phyloP scores from a whole-genome alignment of 805 yeast genomes.

The Ogataea zsoltii region DNA sequence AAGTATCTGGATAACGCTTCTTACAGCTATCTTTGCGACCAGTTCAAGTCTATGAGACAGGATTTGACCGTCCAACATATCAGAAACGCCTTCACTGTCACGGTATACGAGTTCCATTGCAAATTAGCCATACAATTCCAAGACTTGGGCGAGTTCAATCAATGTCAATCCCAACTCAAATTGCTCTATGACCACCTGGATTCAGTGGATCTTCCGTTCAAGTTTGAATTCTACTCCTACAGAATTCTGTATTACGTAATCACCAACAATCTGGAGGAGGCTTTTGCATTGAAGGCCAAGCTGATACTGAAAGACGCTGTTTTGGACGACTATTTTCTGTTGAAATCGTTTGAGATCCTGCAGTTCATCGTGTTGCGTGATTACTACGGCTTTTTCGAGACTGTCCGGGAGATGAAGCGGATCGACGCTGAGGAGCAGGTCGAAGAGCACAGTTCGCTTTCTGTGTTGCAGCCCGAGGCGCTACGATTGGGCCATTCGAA shows the following conservation, averaged over 20 bases:
- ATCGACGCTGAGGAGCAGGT: conserved; percentile 34
- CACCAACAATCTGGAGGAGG: conserved; percentile 64
- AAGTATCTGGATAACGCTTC: conserved; percentile 53
- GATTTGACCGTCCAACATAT: conserved; percentile 92
- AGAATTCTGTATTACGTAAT: conserved; percentile 72
- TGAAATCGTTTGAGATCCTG: conserved; percentile 38
- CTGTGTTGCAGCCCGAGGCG: conserved; percentile 6
- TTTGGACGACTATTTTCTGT: conserved; percentile 21
- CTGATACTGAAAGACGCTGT: conserved; percentile 16
- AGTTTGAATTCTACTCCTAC: conserved; percentile 70
- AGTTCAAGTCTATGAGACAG: conserved; percentile 88
- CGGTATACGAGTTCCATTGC: conserved; percentile 84
- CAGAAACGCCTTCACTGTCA: conserved; percentile 70
- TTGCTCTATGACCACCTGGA: conserved; percentile 51
- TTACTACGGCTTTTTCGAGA: conserved; percentile 53
- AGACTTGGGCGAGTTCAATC: conserved; percentile 94
- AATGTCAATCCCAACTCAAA: conserved; percentile 82
- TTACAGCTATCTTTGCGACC: conserved; percentile 83
- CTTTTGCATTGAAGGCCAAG: conserved; percentile 42
- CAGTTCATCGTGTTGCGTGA: conserved; percentile 41
- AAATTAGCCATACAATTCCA: conserved; percentile 78
- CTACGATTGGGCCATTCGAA: conserved; percentile 22
- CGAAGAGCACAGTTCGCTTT: no score
- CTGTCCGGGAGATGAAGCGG: conserved; percentile 29
- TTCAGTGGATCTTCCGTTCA: conserved; percentile 28